Base-by-base conservation (phyloP, 176 grass and related monocot species). In the Aegilops longissima region DNA sequence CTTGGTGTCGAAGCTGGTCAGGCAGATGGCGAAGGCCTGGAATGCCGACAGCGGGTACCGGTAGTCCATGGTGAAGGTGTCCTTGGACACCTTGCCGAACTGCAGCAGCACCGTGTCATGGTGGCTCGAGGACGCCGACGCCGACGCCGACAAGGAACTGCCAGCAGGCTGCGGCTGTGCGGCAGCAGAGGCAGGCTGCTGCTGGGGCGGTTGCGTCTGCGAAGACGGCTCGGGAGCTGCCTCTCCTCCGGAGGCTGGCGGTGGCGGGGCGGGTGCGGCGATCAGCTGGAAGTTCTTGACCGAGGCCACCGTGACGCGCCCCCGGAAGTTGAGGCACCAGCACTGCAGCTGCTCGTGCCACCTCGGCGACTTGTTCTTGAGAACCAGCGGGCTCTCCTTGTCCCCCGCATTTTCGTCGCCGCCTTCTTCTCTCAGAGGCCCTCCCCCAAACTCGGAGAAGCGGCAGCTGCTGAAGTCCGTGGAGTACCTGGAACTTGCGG, bases 321-420 rank as follows among this genome's bases (percentile, higher is more conserved):
- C 95, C 1, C 95, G 83, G 86, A 97, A 97, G 85, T 97, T 94
- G 70, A 97, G 90, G 86, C 95, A 97, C 95, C 95, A 97, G 83
- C 95, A 97, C 72, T 97, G 95, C 86, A 97, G 76, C 73, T 97
- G 95, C 35, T 97, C 92, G 0, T 97, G 95, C 95, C 95, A 97
- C 80, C 92, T 85, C 0, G 95, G 95, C 1, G 83, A 78, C 56
- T 97, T 94, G 92, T 97, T 97, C 45, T 84, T 85, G 25, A 97
- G 91, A 61, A 94, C 88, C 90, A 97, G 51, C 2, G 92, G 92
- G 9, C 7, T 82, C 25, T 88, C 92, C 83, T 94, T 94, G 11
- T 64, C 69, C 6, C 21, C 31, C 3, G 9, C 33, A 59, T 59
- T 59, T 21, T 59, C 56, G 3, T 84, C 75, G 5, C 56, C 64